A percentile compares a stretch with the other conserved stretches of the same genome.
phyloP scores from a whole-genome alignment of 805 yeast species.

The Kodamaea neixiangensis region DNA sequence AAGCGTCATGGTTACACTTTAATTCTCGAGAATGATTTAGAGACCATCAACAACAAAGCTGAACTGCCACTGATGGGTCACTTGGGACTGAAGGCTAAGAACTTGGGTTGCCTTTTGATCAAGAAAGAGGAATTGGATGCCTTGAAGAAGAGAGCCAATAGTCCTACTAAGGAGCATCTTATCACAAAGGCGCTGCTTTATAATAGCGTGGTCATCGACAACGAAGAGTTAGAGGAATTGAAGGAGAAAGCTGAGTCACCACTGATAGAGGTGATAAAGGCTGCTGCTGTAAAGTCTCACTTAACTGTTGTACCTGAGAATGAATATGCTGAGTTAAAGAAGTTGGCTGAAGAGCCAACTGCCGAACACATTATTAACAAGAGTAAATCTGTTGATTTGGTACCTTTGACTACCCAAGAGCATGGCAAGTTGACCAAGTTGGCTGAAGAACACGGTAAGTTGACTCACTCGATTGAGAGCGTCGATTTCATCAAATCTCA shows the following conservation, averaged over 20 bases:
- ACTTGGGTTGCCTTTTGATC: conserved; percentile 17
- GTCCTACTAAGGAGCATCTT: conserved; percentile 17
- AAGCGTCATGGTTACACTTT: conserved; percentile 8
- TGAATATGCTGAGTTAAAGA: conserved; percentile 13
- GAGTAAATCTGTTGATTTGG: conserved; percentile 12
- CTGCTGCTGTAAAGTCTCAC: not conserved
- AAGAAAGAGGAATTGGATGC: conserved; percentile 16
- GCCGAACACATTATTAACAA: conserved; percentile 21
- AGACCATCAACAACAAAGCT: conserved; percentile 15
- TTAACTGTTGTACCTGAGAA: conserved; percentile 9
- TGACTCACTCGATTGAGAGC: not conserved
- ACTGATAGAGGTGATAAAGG: conserved; percentile 7
- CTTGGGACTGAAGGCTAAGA: conserved; percentile 17
- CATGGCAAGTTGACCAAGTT: conserved; percentile 5
- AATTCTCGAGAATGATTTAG: conserved; percentile 8
- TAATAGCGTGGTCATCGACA: conserved; percentile 7
- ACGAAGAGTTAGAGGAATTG: conserved; percentile 7
- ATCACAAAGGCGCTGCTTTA: conserved; percentile 11
- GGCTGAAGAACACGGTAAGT: conserved; percentile 12
- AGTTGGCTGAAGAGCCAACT: conserved; percentile 22
- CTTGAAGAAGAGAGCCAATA: conserved; percentile 20
- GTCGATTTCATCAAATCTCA: conserved; percentile 7
- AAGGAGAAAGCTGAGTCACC: conserved; percentile 6
- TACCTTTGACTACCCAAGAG: conserved; percentile 9
- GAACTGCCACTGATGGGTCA: conserved; percentile 19